Percentiles rank a stretch among this genome's conserved stretches.
phyloP scores from a whole-genome alignment of 2,329 filamentous ascomycete species.

The Fusarium drepaniforme region DNA sequence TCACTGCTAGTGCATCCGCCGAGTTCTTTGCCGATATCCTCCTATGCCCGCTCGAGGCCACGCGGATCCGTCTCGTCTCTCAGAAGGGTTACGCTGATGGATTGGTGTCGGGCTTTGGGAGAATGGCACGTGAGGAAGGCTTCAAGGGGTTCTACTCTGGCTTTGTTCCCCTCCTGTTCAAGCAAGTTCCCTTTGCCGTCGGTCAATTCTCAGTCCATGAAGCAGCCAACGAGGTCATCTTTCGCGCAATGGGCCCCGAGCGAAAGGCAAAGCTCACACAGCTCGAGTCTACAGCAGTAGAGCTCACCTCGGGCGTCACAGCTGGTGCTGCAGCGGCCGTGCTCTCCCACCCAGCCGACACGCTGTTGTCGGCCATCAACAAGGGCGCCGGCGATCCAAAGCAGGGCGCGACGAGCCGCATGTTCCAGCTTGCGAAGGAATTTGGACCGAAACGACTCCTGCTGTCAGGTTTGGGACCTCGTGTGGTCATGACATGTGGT shows the following conservation, averaged over 20 bases:
- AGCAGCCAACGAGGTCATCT: constrained; percentile 84
- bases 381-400: constrained; percentile 63
- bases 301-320: constrained; percentile 86
- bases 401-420: constrained; percentile 62
- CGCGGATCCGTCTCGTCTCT: constrained; percentile 81
- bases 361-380: constrained; percentile 67
- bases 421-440: constrained; percentile 64
- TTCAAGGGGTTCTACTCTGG: constrained; percentile 89
- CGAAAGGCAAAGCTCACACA: constrained; percentile 76
- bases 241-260: constrained; percentile 73
- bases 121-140: constrained; percentile 82
- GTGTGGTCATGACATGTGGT: constrained; percentile 66
- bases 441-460: constrained; percentile 63
- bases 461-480: constrained; percentile 61
- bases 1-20: constrained; percentile 76
- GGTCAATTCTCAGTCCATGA: constrained; percentile 96
- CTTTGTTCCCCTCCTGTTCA: constrained; percentile 87
- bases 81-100: constrained; percentile 83
- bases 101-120: constrained; percentile 77
- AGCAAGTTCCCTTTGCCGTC: constrained; percentile 94
- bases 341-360: constrained; percentile 89
- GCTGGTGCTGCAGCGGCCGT: constrained; percentile 91
- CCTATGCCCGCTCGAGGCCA: constrained; percentile 92
- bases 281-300: constrained; percentile 82
- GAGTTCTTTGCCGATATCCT: constrained; percentile 83